Conservation (phyloP, 495 filamentous ascomycete genomes). For the Xylaria sp. region DNA sequence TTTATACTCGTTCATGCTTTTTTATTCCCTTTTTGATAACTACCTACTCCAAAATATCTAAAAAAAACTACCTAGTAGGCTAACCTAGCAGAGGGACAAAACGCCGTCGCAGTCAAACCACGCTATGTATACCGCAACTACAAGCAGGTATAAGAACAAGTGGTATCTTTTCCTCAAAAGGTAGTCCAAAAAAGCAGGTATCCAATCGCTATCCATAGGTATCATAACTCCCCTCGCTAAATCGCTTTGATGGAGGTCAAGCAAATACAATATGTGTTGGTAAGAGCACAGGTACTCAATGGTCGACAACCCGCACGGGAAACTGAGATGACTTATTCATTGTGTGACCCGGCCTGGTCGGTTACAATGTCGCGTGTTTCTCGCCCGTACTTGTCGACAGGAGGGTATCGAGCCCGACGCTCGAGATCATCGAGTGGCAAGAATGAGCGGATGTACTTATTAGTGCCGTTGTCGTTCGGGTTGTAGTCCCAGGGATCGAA, state of each 20-base stretch:
- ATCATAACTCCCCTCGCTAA: constrained; percentile 41
- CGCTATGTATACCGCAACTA: background rate
- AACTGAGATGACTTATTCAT: constrained; percentile 38
- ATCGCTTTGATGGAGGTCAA: constrained; percentile 22
- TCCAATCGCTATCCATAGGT: constrained; percentile 5
- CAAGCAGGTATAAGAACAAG: constrained; percentile 4
- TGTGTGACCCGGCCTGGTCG: constrained; percentile 57
- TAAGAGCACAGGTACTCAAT: background rate
- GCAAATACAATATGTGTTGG: background rate
- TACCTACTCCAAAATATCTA: background rate
- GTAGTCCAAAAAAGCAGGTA: background rate
- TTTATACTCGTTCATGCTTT: background rate
- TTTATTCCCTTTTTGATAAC: background rate
- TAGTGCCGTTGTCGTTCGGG: constrained; percentile 71
- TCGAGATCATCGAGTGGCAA: constrained; percentile 74
- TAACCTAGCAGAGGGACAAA: background rate
- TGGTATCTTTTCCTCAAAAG: constrained; percentile 17
- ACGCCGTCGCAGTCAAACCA: background rate
- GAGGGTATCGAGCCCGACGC: constrained; percentile 67
- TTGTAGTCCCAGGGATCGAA: constrained; percentile 81
- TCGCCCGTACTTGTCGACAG: constrained; percentile 65
- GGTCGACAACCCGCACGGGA: background rate
- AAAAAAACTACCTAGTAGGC: background rate
- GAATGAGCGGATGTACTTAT: constrained; percentile 76
- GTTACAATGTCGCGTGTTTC: constrained; percentile 48